Evolutionary conservation across 1,284 basidiomycete genomes (phyloP), one percentile per base, ranked within the genome.

Genomic region (Marasmius fiardii): DNA sequence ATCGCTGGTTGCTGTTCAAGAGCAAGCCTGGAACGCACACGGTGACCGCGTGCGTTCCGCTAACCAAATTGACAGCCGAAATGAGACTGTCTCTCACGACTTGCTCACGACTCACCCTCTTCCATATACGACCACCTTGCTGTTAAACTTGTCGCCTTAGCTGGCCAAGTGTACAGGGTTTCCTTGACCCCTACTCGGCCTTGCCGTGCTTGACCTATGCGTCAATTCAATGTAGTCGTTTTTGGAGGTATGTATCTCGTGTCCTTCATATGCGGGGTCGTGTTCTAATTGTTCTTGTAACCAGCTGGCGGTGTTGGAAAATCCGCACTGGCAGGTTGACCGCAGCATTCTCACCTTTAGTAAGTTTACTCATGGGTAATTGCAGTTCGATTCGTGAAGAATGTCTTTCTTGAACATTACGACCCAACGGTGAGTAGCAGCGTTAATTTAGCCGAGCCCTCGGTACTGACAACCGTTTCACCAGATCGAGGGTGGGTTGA

Each of bases 291-390:
- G 52, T 33, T 56, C 39, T 55, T 43, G 50, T 48, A 55, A 57
- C 51, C 63, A 90, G 88, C 89, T 64, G 88, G 89, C 65, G 88
- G 88, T 33, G 90, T 93, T 55, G 91, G 92, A 53, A 93, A 93
- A 72, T 91, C 89, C 31, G 90, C 91, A 18, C 75, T 84, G 35
- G 83, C 82, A 69, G 76, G 77, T 76, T 57, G 49, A 23, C 11
- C 24, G 28, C 12, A 28, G 3, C 12, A 11, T n/a, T 49, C 16
- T 52, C 14, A 20, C 10, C 12, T 24, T 8, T 18, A 18, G 14
- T 11, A 24, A 41, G 16, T 18, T 50, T 16, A 49, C 41, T 24
- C 10, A 44, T 8, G 14, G 5, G 31, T 21, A 21, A 6, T 56
- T 26, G 12, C 44, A 53, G 44, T 45, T 55, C 10, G 51, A 52